Conservation (phyloP, 202 grass and related monocot species). For the Zoysia matrella region DNA sequence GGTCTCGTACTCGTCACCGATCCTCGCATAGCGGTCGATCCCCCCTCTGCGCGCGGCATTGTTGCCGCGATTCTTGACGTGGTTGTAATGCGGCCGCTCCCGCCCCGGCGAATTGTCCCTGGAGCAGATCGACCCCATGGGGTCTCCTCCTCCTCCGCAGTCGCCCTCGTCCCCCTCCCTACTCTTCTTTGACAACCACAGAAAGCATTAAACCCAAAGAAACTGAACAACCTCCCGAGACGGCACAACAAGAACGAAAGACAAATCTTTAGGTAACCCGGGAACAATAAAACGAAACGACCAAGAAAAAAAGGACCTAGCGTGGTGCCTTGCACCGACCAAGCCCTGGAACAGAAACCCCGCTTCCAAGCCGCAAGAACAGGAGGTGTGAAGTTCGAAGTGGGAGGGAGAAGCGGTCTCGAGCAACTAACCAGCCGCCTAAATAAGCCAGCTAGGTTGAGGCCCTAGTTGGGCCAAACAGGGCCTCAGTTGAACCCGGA, state of each 20-base stretch:
- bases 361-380: background rate
- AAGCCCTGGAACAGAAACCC: background rate
- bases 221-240: background rate
- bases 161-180: background rate
- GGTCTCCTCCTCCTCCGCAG: background rate
- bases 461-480: too few species aligned
- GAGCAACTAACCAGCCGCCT: background rate
- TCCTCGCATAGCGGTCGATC: conserved; percentile 38
- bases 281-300: background rate
- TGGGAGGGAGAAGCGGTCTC: background rate
- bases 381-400: background rate
- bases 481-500: background rate
- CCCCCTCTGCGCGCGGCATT: conserved; percentile 22
- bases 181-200: background rate
- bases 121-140: conserved; percentile 57
- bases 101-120: conserved; percentile 34
- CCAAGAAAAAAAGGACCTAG: background rate
- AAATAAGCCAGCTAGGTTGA: background rate
- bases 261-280: background rate
- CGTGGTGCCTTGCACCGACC: background rate
- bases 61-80: conserved; percentile 15
- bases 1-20: conserved; percentile 68
- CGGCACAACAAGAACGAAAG: background rate
- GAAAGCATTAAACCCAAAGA: background rate
- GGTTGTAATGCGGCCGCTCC: conserved; percentile 12